phyloP scores from a whole-genome alignment of 139 green algal genomes.

The Microglena sp. region DNA sequence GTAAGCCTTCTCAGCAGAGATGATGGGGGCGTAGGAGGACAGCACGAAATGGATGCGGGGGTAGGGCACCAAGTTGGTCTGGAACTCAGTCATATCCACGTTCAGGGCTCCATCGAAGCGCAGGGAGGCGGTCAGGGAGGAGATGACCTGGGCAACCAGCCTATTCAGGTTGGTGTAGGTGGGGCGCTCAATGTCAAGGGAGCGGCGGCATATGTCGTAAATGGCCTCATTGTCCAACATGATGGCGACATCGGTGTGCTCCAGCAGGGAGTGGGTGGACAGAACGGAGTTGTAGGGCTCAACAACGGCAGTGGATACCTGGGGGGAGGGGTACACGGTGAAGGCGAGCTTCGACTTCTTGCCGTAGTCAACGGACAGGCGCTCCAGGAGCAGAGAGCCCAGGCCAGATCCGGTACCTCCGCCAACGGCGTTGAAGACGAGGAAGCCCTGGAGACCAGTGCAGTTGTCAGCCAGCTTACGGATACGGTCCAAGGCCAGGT shows the following conservation, averaged over 20 bases:
- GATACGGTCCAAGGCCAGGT: slow-evolving; percentile 86
- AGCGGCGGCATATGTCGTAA: slow-evolving; percentile 96
- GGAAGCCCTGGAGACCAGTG: slow-evolving; percentile 94
- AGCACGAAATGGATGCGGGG: slow-evolving; percentile 99
- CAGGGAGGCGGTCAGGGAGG: slow-evolving; percentile 89
- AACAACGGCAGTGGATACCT: slow-evolving; percentile 89
- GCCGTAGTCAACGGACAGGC: slow-evolving; percentile 96
- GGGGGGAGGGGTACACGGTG: slow-evolving; percentile 89
- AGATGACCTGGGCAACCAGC: slow-evolving; percentile 85
- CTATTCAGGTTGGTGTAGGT: slow-evolving; percentile 93
- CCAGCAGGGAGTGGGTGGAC: slow-evolving; percentile 92
- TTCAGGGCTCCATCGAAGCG: slow-evolving; percentile 94
- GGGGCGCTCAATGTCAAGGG: slow-evolving; percentile 85
- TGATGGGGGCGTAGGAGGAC: slow-evolving; percentile 92
- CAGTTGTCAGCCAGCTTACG: slow-evolving; percentile 85
- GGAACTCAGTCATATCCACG: slow-evolving; percentile 96
- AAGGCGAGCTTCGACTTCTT: slow-evolving; percentile 99
- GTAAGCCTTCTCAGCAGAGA: slow-evolving; percentile 98
- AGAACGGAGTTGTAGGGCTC: slow-evolving; percentile 97
- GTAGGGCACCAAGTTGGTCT: slow-evolving; percentile 99
- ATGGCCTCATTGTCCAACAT: slow-evolving; percentile 98
- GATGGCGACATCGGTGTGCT: slow-evolving; percentile 95
- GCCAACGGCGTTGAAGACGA: slow-evolving; percentile 94
- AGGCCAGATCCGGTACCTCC: slow-evolving; percentile 91
- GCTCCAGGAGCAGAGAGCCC: slow-evolving; percentile 92